Percentiles rank a stretch among this genome's conserved stretches.
Evolutionary conservation across 164 flowering plant species (phyloP).

Genomic region (Kingdonia uniflora): DNA sequence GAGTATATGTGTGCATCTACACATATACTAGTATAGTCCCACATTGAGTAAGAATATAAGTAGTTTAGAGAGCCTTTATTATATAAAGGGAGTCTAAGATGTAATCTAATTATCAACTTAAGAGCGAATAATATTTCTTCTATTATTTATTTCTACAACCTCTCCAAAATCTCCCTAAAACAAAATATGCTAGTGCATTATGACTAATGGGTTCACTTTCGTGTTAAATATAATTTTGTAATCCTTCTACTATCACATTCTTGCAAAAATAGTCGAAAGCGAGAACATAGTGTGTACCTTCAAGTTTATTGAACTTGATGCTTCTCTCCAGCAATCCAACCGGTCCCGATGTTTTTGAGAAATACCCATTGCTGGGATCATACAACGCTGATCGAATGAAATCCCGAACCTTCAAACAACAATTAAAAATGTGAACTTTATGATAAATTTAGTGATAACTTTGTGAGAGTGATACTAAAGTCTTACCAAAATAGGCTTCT

Average conservation of each 20-base stretch:
- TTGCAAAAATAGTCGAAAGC: not conserved
- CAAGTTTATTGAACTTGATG: slow-evolving; percentile 73
- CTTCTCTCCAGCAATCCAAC: slow-evolving; percentile 74
- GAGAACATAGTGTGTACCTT: slow-evolving; percentile 30
- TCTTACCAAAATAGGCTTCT: slow-evolving; percentile 56
- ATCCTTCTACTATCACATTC: not conserved
- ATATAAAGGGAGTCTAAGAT: too few species aligned
- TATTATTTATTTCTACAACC: not conserved
- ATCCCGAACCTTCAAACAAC: slow-evolving; percentile 62
- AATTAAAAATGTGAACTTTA: not conserved
- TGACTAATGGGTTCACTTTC: not conserved
- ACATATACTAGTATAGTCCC: too few species aligned
- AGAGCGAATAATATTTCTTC: too few species aligned
- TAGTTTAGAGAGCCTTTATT: too few species aligned
- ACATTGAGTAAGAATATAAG: too few species aligned
- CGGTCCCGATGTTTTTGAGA: slow-evolving; percentile 62
- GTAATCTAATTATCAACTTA: too few species aligned
- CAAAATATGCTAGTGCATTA: too few species aligned
- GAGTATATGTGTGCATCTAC: too few species aligned
- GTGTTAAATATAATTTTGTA: not conserved
- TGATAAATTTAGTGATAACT: not conserved
- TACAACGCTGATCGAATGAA: slow-evolving; percentile 73
- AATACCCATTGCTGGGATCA: slow-evolving; percentile 76
- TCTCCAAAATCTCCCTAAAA: not conserved
- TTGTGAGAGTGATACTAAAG: slow-evolving; percentile 3